phyloP scores from a whole-genome alignment of 257 asterid species.

The Vinca minor region DNA sequence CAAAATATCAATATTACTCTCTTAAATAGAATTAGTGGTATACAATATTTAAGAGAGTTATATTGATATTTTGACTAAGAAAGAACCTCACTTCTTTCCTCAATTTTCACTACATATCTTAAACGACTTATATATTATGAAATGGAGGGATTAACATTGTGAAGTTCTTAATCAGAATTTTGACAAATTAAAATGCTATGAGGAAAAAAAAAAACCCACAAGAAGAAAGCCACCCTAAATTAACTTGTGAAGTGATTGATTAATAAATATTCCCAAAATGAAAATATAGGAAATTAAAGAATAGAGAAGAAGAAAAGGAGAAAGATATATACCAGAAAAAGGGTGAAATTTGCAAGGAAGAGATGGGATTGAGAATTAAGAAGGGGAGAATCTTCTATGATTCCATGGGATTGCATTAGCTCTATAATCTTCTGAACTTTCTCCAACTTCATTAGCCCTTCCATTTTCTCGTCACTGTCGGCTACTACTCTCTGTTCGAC shows the following conservation, averaged over 20 bases:
- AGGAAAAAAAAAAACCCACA: background rate
- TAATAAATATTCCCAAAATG: background rate
- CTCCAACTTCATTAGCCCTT: conserved; percentile 61
- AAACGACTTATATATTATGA: no score
- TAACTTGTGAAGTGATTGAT: background rate
- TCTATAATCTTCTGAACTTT: conserved; percentile 46
- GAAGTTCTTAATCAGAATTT: background rate
- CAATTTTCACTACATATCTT: no score
- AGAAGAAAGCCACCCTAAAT: background rate
- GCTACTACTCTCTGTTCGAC: background rate
- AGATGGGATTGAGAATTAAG: conserved; percentile 40
- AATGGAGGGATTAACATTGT: background rate
- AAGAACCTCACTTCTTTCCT: background rate
- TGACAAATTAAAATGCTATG: background rate
- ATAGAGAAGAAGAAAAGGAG: background rate
- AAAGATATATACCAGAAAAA: conserved; percentile 39
- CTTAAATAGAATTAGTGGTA: background rate
- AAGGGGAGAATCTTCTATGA: conserved; percentile 24
- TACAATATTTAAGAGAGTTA: background rate
- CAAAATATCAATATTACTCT: no score
- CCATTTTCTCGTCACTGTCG: conserved; percentile 30
- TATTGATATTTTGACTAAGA: background rate
- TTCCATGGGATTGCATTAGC: conserved; percentile 41
- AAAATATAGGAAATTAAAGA: background rate
- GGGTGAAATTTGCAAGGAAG: conserved; percentile 62